A percentile compares a stretch with the other conserved stretches of the same genome.
Conservation (phyloP, 2,329 filamentous ascomycete species). For the Hypoxylon sp. region DNA sequence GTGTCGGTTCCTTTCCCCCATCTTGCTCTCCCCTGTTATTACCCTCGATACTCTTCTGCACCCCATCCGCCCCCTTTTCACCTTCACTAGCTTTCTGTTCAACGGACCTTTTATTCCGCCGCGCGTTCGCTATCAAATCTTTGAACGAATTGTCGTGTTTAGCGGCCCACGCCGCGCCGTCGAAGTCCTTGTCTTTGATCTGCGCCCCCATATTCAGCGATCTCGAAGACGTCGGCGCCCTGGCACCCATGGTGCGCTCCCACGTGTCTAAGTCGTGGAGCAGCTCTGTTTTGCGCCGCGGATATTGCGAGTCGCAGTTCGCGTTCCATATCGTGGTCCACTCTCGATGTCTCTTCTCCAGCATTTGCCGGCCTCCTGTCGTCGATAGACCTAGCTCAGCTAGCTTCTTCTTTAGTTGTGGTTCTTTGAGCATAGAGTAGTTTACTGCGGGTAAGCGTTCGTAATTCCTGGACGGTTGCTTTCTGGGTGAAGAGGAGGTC, state of each 20-base stretch:
- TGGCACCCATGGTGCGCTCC: conserved; percentile 84
- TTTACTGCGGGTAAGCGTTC: conserved; percentile 84
- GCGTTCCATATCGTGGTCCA: conserved; percentile 98
- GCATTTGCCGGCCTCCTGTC: conserved; percentile 74
- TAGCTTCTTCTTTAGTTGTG: conserved; percentile 82
- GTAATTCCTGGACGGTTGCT: conserved; percentile 55
- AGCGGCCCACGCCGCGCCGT: conserved; percentile 79
- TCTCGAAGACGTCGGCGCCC: conserved; percentile 59
- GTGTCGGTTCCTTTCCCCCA: conserved; percentile 13
- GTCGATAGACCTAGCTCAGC: conserved; percentile 82
- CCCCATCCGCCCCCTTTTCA: conserved; percentile 43
- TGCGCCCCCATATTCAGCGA: conserved; percentile 58
- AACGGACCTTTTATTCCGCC: conserved; percentile 64
- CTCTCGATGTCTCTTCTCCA: conserved; percentile 87
- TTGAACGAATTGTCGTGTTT: conserved; percentile 82
- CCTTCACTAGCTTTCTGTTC: conserved; percentile 50
- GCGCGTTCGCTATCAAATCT: conserved; percentile 82
- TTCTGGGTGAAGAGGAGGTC: conserved; percentile 33
- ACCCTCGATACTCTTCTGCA: conserved; percentile 7
- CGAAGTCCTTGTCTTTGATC: conserved; percentile 91
- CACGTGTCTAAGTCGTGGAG: conserved; percentile 84
- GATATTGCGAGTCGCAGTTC: conserved; percentile 87
- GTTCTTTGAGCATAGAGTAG: conserved; percentile 89
- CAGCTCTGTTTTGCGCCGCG: conserved; percentile 78
- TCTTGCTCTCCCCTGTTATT: conserved; percentile 30